Base-by-base conservation (phyloP, 305 asterid genomes). In the Rubia tinctorum region DNA sequence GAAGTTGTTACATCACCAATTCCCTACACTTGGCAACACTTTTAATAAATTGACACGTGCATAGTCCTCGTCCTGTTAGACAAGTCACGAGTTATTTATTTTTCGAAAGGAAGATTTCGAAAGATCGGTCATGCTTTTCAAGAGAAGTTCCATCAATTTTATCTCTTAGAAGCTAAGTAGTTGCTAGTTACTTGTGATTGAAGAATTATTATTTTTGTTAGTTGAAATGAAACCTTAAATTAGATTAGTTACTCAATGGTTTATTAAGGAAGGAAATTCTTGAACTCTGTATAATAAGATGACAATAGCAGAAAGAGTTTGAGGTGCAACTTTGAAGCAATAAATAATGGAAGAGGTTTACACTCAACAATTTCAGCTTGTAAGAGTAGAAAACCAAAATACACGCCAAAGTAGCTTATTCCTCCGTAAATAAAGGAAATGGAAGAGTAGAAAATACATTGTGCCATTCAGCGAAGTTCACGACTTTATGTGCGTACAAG, bases 291-390 rank as follows among this genome's bases (percentile, higher is more conserved):
- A 44, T 10, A 5, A 58, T 17, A 18, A 53, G 59, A 53, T 53
- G 23, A 53, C 18, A 2, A 18, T 53, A 51, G 58, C 58, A 14
- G 58, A 51, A 17, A 51, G 58, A 51, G 23, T 17, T 53, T 53
- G 18, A 53, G 59, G 59, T 14, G 66, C 27, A 25, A 30, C 67
- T 27, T 62, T 27, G 1, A 27, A 62, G 67, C 67, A 62, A 62
- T 25, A 30, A 62, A 62, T 62, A 62, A 17, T 51, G 9, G 17
- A 5, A 27, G 13, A 30, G 42, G 11, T n/a, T n/a, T 3, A 14
- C 67, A 62, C 67, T 62, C 67, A 62, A 62, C 42, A 27, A 62
- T 30, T 20, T 62, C 13, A 62, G 67, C 67, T 60, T 8, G 18
- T n/a, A 60, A 60, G 8, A 60, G 66, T 23, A 25, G 18, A 56